Evolutionary conservation across 768 basidiomycete species (phyloP), one percentile per base, ranked within the genome.

Genomic region (Macrolepiota dolichaula): DNA sequence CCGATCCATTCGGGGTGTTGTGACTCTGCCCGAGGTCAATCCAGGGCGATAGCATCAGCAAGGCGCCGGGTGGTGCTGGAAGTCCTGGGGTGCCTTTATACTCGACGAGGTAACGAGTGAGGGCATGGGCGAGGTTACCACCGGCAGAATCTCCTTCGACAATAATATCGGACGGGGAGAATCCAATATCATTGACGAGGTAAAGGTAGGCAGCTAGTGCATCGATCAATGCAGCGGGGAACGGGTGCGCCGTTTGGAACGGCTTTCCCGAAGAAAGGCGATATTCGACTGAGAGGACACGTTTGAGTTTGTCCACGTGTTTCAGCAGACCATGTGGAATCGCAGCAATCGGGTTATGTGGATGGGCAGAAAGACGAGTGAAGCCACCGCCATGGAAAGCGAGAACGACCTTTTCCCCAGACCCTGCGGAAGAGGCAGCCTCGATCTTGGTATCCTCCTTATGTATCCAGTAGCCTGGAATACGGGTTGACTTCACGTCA

Each of bases 171-270:
- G 74, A 70, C 0, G 89, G 82, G 1, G 76, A 63, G 69, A 90
- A 86, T 0, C 84, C 82, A 27, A 87, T 73, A 9, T 68, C 73
- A 52, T 81, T 75, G 38, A 88, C 77, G 22, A 92, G 85, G 70
- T 92, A 87, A 50, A 80, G 73, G 70, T 92, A 94, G 6, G 87
- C 91, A 1, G 88, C 82, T 9, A 93, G 72, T 2, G 84, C 85
- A 68, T 94, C 91, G 15, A 94, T 73, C 0, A 94, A 76, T n/a
- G 88, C 88, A 0, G 87, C 77, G 0, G 92, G 92, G 76, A 94
- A 94, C 6, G 89, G 81, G 62, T 86, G 77, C 3, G 72, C 72
- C 11, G 75, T 71, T 32, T 68, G 62, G 66, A 73, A 73, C 25
- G 83, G 79, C 52, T 74, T 69, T 13, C 72, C 69, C 5, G 83